These are phyloP conservation scores for Chlamydomonas applanata DNA, from an alignment of 139 green algal genomes.

Conservation along the genomic window DNA sequence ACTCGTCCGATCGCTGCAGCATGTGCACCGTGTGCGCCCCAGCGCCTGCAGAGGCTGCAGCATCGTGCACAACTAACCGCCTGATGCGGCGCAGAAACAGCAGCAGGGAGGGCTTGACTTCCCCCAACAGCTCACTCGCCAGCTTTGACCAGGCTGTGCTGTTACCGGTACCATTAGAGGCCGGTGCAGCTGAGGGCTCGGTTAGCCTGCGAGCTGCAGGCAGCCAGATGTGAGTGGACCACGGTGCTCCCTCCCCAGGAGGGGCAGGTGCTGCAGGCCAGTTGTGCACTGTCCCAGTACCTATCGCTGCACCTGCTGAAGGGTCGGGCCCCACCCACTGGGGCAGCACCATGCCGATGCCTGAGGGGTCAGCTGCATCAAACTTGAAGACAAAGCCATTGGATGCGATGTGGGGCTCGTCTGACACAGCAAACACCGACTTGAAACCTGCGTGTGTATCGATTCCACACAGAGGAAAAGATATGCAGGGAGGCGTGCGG, in stretches of 20 bases:
- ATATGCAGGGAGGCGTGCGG: too few relatives aligned
- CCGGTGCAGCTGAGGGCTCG: not conserved
- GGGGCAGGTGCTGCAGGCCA: too few relatives aligned
- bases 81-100: conserved; percentile 24
- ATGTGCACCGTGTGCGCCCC: too few relatives aligned
- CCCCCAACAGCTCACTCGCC: not conserved
- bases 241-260: not conserved
- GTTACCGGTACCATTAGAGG: not conserved
- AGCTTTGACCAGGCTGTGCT: not conserved
- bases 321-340: not conserved
- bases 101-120: conserved; percentile 19
- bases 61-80: conserved; percentile 16
- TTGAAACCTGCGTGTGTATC: conserved; percentile 45
- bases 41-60: not conserved
- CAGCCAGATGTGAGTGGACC: conserved; percentile 18
- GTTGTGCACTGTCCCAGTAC: not conserved
- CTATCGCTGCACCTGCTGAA: not conserved
- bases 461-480: too few relatives aligned
- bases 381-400: conserved; percentile 33
- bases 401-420: conserved; percentile 17
- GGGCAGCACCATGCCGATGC: conserved; percentile 37
- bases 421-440: conserved; percentile 30
- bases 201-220: not conserved
- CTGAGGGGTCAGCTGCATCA: conserved; percentile 25
- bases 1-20: not conserved